phyloP scores from a whole-genome alignment of 1,284 basidiomycete species.

The Rhodotorula sp. region DNA sequence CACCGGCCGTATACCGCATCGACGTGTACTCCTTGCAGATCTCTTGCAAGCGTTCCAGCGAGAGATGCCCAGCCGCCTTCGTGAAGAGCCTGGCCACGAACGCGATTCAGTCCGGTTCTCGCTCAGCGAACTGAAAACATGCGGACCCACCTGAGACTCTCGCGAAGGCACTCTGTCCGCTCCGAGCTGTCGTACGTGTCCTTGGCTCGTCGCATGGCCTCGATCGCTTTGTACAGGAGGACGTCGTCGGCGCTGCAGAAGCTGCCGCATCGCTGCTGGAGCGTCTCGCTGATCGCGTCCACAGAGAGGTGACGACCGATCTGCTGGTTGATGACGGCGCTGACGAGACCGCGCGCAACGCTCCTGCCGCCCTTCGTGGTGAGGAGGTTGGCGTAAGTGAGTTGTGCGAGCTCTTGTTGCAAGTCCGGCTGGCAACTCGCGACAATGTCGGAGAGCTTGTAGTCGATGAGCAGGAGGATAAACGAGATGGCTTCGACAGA shows the following conservation, averaged over 20 bases:
- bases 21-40: constrained; percentile 82
- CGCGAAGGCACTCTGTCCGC: constrained; percentile 69
- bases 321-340: constrained; percentile 94
- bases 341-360: constrained; percentile 82
- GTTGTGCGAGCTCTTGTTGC: constrained; percentile 64
- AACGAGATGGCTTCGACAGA: constrained; percentile 92
- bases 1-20: constrained; percentile 76
- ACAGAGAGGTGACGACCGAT: constrained; percentile 96
- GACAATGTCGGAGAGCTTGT: constrained; percentile 82
- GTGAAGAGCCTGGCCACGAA: constrained; percentile 66
- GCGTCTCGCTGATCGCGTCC: constrained; percentile 89
- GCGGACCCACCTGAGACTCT: constrained; percentile 63
- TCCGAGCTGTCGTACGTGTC: constrained; percentile 73
- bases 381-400: constrained; percentile 83
- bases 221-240: constrained; percentile 95
- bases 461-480: constrained; percentile 85
- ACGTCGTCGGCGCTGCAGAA: constrained; percentile 99
- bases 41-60: constrained; percentile 79
- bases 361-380: constrained; percentile 77
- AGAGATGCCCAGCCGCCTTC: constrained; percentile 80
- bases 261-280: constrained; percentile 91
- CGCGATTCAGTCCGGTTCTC: not conserved
- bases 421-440: constrained; percentile 64
- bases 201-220: constrained; percentile 85
- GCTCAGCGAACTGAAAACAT: no score